Base-by-base conservation (phyloP, 768 basidiomycete genomes). In the Boletellus emodensis region DNA sequence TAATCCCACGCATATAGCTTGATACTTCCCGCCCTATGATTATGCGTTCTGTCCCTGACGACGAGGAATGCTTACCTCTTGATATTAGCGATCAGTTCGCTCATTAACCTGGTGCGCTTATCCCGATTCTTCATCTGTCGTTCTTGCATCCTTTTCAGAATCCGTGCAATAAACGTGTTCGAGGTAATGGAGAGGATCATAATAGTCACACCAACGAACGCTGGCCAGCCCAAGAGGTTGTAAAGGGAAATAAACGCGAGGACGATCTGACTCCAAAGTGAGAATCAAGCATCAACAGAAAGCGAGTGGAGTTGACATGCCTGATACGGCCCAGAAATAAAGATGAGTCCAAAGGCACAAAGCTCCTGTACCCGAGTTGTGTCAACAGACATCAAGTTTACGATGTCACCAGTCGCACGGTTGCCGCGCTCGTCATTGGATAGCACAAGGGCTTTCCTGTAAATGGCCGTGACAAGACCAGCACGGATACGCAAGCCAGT, bases 71-170 rank as follows among this genome's bases (percentile, higher is more conserved):
- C 54, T 43, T 36, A 82, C 85, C 85, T 91, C 63, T 87, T 87
- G 62, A 98, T 96, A 62, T 95, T 97, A 49, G 82, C 79, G 6
- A 98, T 72, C 17, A 97, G 75, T 70, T 97, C 94, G 56, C 82
- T 93, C 94, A 97, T 96, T 40, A 94, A 71, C 37, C 85, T 73
- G 9, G 89, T 91, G 28, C 90, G 79, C 58, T 81, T 77, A 61
- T 94, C 94, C 52, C 92, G 80, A 67, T 87, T 91, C 68, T 92
- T 93, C 95, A 97, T 97, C 66, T 97, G 93, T 58, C 82, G 61
- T 55, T 88, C 80, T 62, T 96, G 91, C 75, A 95, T 81, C 35
- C 66, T 74, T 64, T 90, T 90, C 45, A 89, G 62, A 45, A 79
- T 71, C 5, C 81, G 63, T 1, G 93, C 91, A 50, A 94, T 85